phyloP scores from a whole-genome alignment of 306 rosid genomes.

The Fragaria nilgerrensis region DNA sequence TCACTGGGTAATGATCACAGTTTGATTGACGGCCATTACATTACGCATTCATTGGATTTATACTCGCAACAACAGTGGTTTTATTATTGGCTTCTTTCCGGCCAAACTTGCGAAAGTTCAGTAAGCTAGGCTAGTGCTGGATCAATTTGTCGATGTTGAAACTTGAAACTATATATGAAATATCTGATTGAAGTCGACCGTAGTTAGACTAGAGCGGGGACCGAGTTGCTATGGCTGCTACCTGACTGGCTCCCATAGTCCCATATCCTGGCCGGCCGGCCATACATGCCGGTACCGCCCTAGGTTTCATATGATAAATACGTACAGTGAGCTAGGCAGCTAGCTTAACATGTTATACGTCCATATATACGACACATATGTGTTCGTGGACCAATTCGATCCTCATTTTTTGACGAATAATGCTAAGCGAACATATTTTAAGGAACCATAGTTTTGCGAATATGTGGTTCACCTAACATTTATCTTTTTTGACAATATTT shows the following conservation, averaged over 20 bases:
- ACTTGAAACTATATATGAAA: not conserved
- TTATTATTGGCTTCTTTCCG: not conserved
- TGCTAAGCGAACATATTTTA: too few relatives aligned
- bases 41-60: not conserved
- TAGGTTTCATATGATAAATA: not conserved
- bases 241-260: not conserved
- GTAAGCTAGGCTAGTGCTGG: not conserved
- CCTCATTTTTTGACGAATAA: too few relatives aligned
- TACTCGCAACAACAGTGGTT: not conserved
- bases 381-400: too few relatives aligned
- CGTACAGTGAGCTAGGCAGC: not conserved
- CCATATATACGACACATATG: too few relatives aligned
- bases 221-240: not conserved
- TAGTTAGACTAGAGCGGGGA: not conserved
- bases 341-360: not conserved
- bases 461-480: too few relatives aligned
- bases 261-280: too few relatives aligned
- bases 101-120: not conserved
- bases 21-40: not conserved
- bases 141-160: not conserved
- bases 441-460: too few relatives aligned
- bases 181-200: not conserved
- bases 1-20: not conserved
- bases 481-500: too few relatives aligned
- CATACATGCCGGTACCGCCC: not conserved